Conservation (phyloP, 148 eudicot genomes). For the Silene uniflora region DNA sequence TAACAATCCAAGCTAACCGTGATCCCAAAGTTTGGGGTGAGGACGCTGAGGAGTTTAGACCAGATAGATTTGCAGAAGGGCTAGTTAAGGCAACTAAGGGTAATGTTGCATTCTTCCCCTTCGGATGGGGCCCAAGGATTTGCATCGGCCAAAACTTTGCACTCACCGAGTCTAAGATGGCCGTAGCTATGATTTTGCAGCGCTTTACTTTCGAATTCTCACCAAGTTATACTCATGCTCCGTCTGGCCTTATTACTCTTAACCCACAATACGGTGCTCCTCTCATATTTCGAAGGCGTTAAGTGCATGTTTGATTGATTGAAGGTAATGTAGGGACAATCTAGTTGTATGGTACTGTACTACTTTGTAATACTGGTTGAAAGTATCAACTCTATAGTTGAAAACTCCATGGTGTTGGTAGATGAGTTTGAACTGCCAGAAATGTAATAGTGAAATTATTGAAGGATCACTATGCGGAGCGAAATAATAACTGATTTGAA, state of each 20-base stretch:
- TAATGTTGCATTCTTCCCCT: constrained; percentile 28
- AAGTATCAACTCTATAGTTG: too few relatives aligned
- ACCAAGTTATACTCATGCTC: constrained; percentile 27
- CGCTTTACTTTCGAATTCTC: constrained; percentile 23
- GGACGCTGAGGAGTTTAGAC: constrained; percentile 31
- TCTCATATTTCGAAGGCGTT: constrained; percentile 20
- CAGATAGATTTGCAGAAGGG: constrained; percentile 38
- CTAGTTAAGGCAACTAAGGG: constrained; percentile 32
- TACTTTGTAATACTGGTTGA: neutral
- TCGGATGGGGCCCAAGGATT: constrained; percentile 38
- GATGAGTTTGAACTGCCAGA: too few relatives aligned
- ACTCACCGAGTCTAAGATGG: constrained; percentile 23
- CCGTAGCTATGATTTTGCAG: constrained; percentile 19
- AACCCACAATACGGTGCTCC: constrained; percentile 26
- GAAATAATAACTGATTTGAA: too few relatives aligned
- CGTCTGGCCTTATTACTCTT: constrained; percentile 12
- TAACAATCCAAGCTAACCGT: constrained; percentile 23
- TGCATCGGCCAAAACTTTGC: constrained; percentile 32
- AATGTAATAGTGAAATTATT: too few relatives aligned
- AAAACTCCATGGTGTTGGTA: too few relatives aligned
- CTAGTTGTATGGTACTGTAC: neutral
- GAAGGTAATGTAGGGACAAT: neutral
- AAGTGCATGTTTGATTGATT: neutral
- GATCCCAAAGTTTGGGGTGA: constrained; percentile 35
- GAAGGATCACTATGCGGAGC: too few relatives aligned